A percentile compares a stretch with the other conserved stretches of the same genome.
Evolutionary conservation across 441 rosid species (phyloP).

Genomic region (Pelargonium citronellum): DNA sequence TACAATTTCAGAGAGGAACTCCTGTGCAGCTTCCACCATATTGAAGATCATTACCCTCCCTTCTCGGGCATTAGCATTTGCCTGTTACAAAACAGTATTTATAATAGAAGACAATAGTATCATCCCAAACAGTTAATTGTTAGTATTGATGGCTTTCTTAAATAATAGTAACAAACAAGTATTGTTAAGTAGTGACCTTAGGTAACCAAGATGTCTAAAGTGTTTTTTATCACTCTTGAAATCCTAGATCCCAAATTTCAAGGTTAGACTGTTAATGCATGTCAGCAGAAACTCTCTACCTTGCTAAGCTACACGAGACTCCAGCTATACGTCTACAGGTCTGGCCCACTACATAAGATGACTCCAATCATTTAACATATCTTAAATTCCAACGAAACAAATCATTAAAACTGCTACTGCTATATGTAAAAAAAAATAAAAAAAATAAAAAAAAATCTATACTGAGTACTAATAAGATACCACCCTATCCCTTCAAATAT

Average conservation of each 20-base stretch:
- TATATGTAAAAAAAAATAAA: no score
- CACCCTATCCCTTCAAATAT: conserved; percentile 1
- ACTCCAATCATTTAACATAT: background rate
- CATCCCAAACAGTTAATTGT: conserved; percentile 9
- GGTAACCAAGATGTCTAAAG: background rate
- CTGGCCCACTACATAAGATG: background rate
- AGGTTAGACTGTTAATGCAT: background rate
- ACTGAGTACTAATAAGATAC: background rate
- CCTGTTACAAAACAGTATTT: conserved; percentile 36
- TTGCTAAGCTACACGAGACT: background rate
- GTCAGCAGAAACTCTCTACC: background rate
- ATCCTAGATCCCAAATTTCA: background rate
- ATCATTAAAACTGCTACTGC: background rate
- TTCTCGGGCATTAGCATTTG: conserved; percentile 77
- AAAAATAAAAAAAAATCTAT: background rate
- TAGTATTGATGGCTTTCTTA: background rate
- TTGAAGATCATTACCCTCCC: conserved; percentile 96
- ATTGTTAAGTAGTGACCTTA: background rate
- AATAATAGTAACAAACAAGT: background rate
- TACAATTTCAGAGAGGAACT: conserved; percentile 79
- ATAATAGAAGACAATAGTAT: background rate
- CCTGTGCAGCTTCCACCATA: conserved; percentile 98
- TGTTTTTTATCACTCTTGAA: background rate
- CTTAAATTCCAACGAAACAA: background rate
- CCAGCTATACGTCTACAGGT: background rate